Percentiles rank a stretch among this genome's conserved stretches.
Evolutionary conservation across 306 rosid genomes (phyloP).

Genomic region (Vicia faba): DNA sequence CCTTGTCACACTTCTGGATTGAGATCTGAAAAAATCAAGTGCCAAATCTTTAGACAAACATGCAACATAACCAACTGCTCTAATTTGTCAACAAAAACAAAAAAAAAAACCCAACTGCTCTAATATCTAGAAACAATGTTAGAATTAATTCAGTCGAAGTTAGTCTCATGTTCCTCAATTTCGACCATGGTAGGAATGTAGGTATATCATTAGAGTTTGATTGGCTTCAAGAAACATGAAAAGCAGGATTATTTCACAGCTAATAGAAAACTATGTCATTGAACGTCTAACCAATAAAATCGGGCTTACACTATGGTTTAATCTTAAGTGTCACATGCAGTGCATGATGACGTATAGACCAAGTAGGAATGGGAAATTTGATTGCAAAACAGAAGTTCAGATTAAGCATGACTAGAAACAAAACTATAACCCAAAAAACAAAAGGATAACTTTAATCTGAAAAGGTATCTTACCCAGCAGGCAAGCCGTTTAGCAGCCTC

Average conservation of each 20-base stretch:
- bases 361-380: slow-evolving; percentile 5
- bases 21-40: slow-evolving; percentile 65
- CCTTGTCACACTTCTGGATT: slow-evolving; percentile 86
- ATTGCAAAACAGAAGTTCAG: not conserved
- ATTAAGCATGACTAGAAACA: slow-evolving; percentile 14
- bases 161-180: slow-evolving; percentile 6
- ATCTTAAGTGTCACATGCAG: not conserved
- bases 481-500: slow-evolving; percentile 93
- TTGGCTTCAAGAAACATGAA: slow-evolving; percentile 1
- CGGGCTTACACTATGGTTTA: not conserved
- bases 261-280: not conserved
- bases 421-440: not conserved
- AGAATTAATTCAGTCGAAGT: slow-evolving; percentile 10
- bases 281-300: not conserved
- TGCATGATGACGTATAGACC: not conserved
- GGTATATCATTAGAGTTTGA: not conserved
- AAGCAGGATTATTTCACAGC: not conserved
- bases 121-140: slow-evolving; percentile 2
- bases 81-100: too few species aligned
- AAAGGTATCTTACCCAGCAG: slow-evolving; percentile 74
- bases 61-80: slow-evolving; percentile 17
- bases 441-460: not conserved
- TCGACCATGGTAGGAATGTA: not conserved
- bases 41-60: slow-evolving; percentile 32
- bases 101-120: not conserved